Evolutionary conservation across 306 rosid genomes (phyloP), one percentile per base, ranked within the genome.

Genomic region (Cucumis cinereus): DNA sequence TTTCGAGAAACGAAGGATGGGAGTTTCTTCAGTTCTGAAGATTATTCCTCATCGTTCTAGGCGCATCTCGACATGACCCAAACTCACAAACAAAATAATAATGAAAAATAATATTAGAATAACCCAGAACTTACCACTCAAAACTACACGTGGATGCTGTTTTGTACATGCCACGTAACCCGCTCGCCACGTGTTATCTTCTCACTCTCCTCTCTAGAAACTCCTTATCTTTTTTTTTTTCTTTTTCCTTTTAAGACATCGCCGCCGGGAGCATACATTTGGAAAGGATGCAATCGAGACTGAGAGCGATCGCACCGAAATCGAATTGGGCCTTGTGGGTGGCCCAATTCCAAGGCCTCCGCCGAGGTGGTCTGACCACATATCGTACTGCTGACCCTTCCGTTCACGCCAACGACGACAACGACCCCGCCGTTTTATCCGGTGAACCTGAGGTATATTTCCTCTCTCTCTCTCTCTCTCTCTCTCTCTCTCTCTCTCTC

Each of bases 301-400:
- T 86, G 33, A 80, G 69, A 60, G 77, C 76, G 5, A 52, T 81
- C 41, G 69, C 81, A 40, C 81, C 75, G 35, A 82, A 71, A 56
- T 58, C 82, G 1, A 43, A 36, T 30, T 61, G 77, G 75, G 7
- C 47, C 0, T 40, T 79, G 13, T 74, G 61, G 53, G 15, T 59
- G 43, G 14, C 80, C 75, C 55, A 26, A 52, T 24, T 64, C 7
- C 76, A 53, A 7, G 8, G 24, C 55, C 77, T 79, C 52, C 77
- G 80, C 19, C 80, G 81, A 75, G 81, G 78, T 64, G 83, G 77
- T 60, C 78, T 87, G 33, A 80, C 77, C 16, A 81, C 94, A 3
- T 57, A 77, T 64, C 82, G 79, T 8, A 85, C 96, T 1, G 92
- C 89, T 24, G 92, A 88, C 70, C 91, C 92, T 24, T 81, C 82